phyloP scores from a whole-genome alignment of 2,329 filamentous ascomycete genomes.

The Sclerotiophoma versabilis region DNA sequence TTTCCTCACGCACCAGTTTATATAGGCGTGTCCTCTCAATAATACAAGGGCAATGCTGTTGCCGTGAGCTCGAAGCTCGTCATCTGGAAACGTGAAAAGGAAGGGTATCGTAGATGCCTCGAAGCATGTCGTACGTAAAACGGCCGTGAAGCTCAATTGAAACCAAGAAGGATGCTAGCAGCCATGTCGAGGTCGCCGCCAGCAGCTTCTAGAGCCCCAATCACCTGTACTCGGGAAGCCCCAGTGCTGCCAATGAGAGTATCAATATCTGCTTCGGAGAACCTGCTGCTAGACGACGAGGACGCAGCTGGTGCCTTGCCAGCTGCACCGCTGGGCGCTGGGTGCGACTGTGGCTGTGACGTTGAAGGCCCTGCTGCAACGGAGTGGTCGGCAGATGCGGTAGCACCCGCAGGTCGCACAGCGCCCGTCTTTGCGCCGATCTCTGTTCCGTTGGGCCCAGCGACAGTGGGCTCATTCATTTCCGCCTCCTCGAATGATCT shows the following conservation, averaged over 20 bases:
- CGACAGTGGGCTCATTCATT: slow-evolving; percentile 80
- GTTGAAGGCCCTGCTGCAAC: slow-evolving; percentile 21
- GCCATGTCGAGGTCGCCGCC: slow-evolving; percentile 87
- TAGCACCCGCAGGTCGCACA: slow-evolving; percentile 62
- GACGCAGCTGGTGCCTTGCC: slow-evolving; percentile 24
- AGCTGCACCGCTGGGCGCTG: slow-evolving; percentile 23
- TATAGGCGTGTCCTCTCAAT: slow-evolving; percentile 4
- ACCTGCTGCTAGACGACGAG: slow-evolving; percentile 34
- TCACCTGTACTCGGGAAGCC: slow-evolving; percentile 76
- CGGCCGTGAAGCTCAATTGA: slow-evolving; percentile 1
- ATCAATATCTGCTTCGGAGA: slow-evolving; percentile 72
- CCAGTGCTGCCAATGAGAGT: slow-evolving; percentile 76
- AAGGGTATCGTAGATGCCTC: slow-evolving; percentile 10
- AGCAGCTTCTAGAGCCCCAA: slow-evolving; percentile 81
- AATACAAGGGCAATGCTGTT: slow-evolving; percentile 12
- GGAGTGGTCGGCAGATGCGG: slow-evolving; percentile 39
- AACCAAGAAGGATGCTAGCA: slow-evolving; percentile 74
- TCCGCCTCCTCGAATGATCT: slow-evolving; percentile 75
- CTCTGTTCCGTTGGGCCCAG: slow-evolving; percentile 85
- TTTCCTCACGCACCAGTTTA: not conserved
- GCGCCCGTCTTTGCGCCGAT: slow-evolving; percentile 86
- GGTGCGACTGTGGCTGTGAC: slow-evolving; percentile 5
- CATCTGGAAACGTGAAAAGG: not conserved
- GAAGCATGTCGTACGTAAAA: not conserved
- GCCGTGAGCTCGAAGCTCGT: not conserved